Evolutionary conservation across 768 basidiomycete species (phyloP).

Genomic region (Boletellus ananiceps): DNA sequence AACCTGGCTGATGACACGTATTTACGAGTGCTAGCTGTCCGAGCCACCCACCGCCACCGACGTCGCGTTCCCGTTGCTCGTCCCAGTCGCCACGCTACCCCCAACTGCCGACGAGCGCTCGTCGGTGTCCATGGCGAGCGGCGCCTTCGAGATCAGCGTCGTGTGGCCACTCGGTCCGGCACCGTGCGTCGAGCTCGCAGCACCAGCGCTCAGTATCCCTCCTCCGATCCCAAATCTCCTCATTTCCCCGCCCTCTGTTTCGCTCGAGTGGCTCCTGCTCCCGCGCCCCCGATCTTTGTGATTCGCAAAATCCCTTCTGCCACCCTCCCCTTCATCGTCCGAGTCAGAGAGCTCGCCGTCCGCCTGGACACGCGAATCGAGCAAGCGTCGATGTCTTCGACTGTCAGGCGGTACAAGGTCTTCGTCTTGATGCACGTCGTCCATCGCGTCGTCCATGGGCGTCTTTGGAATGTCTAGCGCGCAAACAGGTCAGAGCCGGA

Average conservation of each 20-base stretch:
- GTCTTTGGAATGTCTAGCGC: constrained; percentile 73
- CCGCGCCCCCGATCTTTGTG: constrained; percentile 49
- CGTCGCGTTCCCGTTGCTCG: constrained; percentile 14
- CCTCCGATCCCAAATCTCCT: constrained; percentile 62
- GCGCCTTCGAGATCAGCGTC: constrained; percentile 34
- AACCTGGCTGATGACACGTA: constrained; percentile 14
- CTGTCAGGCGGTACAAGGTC: constrained; percentile 75
- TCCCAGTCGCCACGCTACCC: constrained; percentile 10
- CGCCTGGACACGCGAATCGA: constrained; percentile 77
- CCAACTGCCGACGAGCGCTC: constrained; percentile 20
- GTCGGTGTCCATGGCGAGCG: constrained; percentile 34
- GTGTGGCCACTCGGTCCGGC: constrained; percentile 73
- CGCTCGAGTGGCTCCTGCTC: constrained; percentile 40
- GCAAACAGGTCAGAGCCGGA: background rate
- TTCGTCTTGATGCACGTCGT: constrained; percentile 78
- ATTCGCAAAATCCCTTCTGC: constrained; percentile 61
- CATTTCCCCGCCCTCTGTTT: constrained; percentile 39
- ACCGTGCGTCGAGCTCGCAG: constrained; percentile 54
- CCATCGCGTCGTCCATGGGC: constrained; percentile 80
- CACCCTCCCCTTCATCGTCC: constrained; percentile 94
- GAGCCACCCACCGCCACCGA: constrained; percentile 22
- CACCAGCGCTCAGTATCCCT: constrained; percentile 66
- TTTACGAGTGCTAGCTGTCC: constrained; percentile 11
- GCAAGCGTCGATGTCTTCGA: constrained; percentile 67
- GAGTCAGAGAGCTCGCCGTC: constrained; percentile 95